phyloP scores from a whole-genome alignment of 108 stramenopile species.

The Tribonema minus region DNA sequence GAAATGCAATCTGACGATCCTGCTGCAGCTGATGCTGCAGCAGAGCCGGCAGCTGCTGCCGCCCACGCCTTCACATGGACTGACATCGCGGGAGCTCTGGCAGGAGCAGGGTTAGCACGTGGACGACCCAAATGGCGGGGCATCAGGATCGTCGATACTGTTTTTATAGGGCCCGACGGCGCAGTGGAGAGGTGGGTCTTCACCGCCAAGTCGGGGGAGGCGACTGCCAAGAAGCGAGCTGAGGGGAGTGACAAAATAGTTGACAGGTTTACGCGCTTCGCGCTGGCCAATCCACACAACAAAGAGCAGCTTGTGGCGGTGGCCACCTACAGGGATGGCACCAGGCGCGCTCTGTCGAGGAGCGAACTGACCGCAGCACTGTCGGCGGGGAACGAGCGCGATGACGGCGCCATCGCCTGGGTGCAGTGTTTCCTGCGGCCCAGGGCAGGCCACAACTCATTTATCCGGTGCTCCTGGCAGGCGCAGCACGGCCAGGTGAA shows the following conservation, averaged over 20 bases:
- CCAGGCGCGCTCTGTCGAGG: too few species aligned
- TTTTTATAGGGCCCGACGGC: background rate
- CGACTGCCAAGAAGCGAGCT: constrained; percentile 11
- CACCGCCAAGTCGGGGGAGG: constrained; percentile 17
- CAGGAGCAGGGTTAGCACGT: too few species aligned
- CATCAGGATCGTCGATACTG: constrained; percentile 31
- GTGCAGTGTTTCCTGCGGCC: constrained; percentile 35
- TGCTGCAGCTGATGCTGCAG: too few species aligned
- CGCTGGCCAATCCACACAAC: constrained; percentile 31
- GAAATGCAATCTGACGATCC: too few species aligned
- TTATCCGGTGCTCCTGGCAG: constrained; percentile 7
- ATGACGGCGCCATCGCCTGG: too few species aligned
- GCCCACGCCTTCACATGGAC: too few species aligned
- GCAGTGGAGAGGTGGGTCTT: constrained; percentile 18
- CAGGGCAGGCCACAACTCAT: constrained; percentile 7
- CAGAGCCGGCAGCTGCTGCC: too few species aligned
- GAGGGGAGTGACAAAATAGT: constrained; percentile 4
- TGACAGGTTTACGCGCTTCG: constrained; percentile 23
- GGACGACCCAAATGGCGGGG: constrained; percentile 25
- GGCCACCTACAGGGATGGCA: background rate
- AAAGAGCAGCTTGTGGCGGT: constrained; percentile 7
- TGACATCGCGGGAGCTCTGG: too few species aligned
- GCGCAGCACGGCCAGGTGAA: too few species aligned
- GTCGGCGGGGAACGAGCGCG: too few species aligned
- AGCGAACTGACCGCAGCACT: too few species aligned